Percentiles rank a stretch among this genome's conserved stretches.
Conservation (phyloP, 768 basidiomycete species). For the Xerocomus spinulosus region DNA sequence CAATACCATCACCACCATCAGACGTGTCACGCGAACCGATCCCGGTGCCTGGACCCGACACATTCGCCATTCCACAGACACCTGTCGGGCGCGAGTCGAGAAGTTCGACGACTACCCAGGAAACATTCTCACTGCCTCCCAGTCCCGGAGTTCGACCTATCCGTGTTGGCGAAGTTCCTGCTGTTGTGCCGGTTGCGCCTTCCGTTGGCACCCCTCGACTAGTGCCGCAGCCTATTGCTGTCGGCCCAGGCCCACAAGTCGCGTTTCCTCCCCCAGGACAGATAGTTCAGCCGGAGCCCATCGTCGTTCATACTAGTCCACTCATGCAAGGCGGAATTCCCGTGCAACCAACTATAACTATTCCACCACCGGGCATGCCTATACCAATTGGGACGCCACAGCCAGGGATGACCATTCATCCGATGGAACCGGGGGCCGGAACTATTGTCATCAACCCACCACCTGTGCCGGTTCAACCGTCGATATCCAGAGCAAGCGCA, state of each 20-base stretch:
- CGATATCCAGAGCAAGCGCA: slow-evolving; percentile 16
- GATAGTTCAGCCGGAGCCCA: slow-evolving; percentile 1
- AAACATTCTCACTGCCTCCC: slow-evolving; percentile 13
- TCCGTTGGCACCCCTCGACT: slow-evolving; percentile 3
- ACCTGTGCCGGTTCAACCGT: slow-evolving; percentile 8
- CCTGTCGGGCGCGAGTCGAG: slow-evolving; percentile 10
- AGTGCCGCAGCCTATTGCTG: slow-evolving; percentile 9
- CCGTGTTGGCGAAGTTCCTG: slow-evolving; percentile 9
- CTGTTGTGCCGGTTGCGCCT: slow-evolving; percentile 14
- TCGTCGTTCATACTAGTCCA: slow-evolving; percentile 4
- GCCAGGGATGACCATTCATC: slow-evolving; percentile 2
- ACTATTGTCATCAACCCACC: slow-evolving; percentile 21
- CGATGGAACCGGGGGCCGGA: not conserved
- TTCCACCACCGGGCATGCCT: not conserved
- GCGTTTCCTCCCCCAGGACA: slow-evolving; percentile 23
- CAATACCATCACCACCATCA: slow-evolving; percentile 22
- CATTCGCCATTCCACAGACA: slow-evolving; percentile 13
- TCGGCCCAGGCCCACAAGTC: slow-evolving; percentile 13
- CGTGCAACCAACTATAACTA: slow-evolving; percentile 1
- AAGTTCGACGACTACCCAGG: slow-evolving; percentile 25
- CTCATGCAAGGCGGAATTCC: slow-evolving; percentile 5
- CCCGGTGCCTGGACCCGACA: slow-evolving; percentile 16
- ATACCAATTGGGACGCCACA: not conserved
- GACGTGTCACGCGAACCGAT: slow-evolving; percentile 12
- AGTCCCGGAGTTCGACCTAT: slow-evolving; percentile 15